phyloP scores from a whole-genome alignment of 1,284 basidiomycete genomes.

The Sanghuangporus sanghuang region DNA sequence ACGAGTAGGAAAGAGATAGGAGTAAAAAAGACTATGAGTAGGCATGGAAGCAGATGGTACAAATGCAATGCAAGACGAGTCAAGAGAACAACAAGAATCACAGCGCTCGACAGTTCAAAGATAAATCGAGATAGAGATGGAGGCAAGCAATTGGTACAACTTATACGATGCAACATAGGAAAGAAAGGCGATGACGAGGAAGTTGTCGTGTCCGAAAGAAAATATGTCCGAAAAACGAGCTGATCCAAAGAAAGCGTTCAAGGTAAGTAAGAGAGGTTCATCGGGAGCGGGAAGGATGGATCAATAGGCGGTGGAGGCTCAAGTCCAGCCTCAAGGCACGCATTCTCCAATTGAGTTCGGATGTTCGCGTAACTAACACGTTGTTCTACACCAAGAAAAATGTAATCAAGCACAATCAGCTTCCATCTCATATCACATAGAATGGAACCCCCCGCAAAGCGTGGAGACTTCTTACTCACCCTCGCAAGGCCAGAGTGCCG shows the following conservation, averaged over 20 bases:
- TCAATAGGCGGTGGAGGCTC: slow-evolving; percentile 10
- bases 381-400: slow-evolving; percentile 4
- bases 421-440: neutral
- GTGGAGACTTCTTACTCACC: slow-evolving; percentile 34
- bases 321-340: slow-evolving; percentile 8
- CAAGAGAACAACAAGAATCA: neutral
- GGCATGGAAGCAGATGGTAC: neutral
- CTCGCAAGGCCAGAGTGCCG: slow-evolving; percentile 61
- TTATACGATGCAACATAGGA: neutral
- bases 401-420: neutral
- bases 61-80: neutral
- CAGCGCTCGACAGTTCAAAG: neutral
- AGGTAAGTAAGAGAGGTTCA: neutral
- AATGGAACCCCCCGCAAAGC: no score
- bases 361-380: slow-evolving; percentile 7
- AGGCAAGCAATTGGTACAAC: neutral
- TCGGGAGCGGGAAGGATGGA: slow-evolving; percentile 2
- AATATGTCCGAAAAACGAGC: neutral
- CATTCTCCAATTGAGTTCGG: slow-evolving; percentile 6
- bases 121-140: neutral
- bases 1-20: neutral
- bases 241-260: neutral
- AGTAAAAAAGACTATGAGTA: neutral
- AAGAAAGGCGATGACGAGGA: neutral
- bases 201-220: neutral